Conservation (phyloP, 768 basidiomycete species). For the Kondoa malvinella region DNA sequence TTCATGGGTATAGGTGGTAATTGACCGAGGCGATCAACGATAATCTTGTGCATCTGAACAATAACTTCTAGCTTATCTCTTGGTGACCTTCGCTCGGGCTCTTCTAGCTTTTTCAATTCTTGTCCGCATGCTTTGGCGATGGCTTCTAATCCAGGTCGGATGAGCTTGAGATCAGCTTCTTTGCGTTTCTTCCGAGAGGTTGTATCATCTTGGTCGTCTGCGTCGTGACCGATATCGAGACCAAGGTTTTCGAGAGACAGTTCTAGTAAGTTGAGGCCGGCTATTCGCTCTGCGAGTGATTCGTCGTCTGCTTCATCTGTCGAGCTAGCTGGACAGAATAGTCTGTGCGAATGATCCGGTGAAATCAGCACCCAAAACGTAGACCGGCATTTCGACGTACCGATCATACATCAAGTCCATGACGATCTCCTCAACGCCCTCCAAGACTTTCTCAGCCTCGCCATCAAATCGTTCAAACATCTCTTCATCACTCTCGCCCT, state of each 20-base stretch:
- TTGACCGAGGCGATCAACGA: slow-evolving; percentile 41
- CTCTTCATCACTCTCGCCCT: slow-evolving; percentile 21
- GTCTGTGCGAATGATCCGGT: slow-evolving; percentile 34
- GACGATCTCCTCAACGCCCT: slow-evolving; percentile 54
- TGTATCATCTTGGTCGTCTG: slow-evolving; percentile 32
- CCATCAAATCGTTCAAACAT: slow-evolving; percentile 31
- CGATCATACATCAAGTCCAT: slow-evolving; percentile 68
- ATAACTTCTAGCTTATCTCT: slow-evolving; percentile 62
- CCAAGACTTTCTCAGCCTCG: slow-evolving; percentile 36
- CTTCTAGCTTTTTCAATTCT: slow-evolving; percentile 34
- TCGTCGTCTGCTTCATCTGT: slow-evolving; percentile 77
- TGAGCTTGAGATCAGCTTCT: slow-evolving; percentile 59
- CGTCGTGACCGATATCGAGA: slow-evolving; percentile 49
- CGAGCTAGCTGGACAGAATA: slow-evolving; percentile 59
- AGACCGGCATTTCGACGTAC: slow-evolving; percentile 37
- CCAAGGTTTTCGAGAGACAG: slow-evolving; percentile 76
- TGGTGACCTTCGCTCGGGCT: slow-evolving; percentile 42
- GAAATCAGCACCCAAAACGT: too few relatives aligned
- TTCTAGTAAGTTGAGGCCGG: slow-evolving; percentile 80
- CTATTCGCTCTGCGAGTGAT: slow-evolving; percentile 69
- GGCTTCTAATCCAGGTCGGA: slow-evolving; percentile 39
- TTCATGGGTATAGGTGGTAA: slow-evolving; percentile 27
- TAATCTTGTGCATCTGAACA: slow-evolving; percentile 64
- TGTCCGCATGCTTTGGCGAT: slow-evolving; percentile 5
- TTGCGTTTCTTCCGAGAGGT: slow-evolving; percentile 38